Conservation (phyloP, 2,329 filamentous ascomycete genomes). For the Dissoconium aciculare region DNA sequence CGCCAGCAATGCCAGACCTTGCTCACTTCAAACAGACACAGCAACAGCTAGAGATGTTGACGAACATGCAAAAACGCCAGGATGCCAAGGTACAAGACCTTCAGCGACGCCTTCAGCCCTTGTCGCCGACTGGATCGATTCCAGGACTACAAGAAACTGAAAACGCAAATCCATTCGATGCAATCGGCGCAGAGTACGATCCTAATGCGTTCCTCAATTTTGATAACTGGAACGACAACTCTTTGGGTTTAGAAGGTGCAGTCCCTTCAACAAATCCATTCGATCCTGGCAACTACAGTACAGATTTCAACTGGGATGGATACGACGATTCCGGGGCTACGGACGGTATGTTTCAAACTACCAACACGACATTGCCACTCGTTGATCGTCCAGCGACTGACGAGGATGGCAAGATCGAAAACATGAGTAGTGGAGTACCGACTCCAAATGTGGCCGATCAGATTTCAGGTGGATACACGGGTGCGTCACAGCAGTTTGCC, state of each 20-base stretch:
- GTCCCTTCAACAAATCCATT: conserved; percentile 4
- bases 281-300: conserved; percentile 7
- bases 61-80: conserved; percentile 66
- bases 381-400: conserved; percentile 1
- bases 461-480: too few species aligned
- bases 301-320: background rate
- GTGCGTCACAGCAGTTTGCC: too few species aligned
- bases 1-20: conserved; percentile 42
- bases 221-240: conserved; percentile 15
- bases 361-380: background rate
- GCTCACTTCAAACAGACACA: conserved; percentile 53
- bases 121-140: conserved; percentile 66
- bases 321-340: background rate
- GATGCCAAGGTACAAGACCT: conserved; percentile 62
- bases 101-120: conserved; percentile 56
- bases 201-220: conserved; percentile 44
- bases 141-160: conserved; percentile 43
- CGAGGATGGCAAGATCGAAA: conserved; percentile 25
- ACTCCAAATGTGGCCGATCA: conserved; percentile 18
- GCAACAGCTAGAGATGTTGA: conserved; percentile 62
- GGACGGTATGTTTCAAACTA: background rate
- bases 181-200: conserved; percentile 33
- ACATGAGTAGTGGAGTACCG: conserved; percentile 27
- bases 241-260: conserved; percentile 2
- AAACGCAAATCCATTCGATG: conserved; percentile 22